Conservation (phyloP, 2,329 filamentous ascomycete species). For the Fusarium aywerte region DNA sequence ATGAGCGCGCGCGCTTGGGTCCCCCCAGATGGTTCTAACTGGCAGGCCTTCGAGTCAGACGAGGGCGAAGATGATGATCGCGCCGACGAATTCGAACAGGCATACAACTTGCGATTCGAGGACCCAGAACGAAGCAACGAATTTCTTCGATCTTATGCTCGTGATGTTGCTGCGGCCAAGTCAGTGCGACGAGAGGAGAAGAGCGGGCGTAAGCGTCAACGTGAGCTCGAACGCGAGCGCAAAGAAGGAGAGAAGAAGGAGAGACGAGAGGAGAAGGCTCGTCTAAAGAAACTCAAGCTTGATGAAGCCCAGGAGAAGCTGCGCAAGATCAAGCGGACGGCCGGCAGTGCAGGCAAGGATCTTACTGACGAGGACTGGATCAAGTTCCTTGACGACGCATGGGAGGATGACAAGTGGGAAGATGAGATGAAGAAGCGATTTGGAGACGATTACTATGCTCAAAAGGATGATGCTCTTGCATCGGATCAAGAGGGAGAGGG, state of each 20-base stretch:
- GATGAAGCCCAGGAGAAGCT: slow-evolving; percentile 92
- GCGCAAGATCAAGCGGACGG: slow-evolving; percentile 87
- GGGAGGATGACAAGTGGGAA: slow-evolving; percentile 92
- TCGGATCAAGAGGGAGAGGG: slow-evolving; percentile 71
- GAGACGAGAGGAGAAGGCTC: slow-evolving; percentile 81
- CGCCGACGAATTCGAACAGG: slow-evolving; percentile 89
- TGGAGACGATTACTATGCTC: slow-evolving; percentile 89
- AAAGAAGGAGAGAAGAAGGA: slow-evolving; percentile 83
- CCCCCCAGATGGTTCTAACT: slow-evolving; percentile 71
- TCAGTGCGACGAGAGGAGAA: slow-evolving; percentile 88
- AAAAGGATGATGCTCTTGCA: slow-evolving; percentile 73
- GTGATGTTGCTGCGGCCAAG: slow-evolving; percentile 82
- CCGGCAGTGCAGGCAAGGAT: slow-evolving; percentile 76
- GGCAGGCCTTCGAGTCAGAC: slow-evolving; percentile 90
- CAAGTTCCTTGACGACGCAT: slow-evolving; percentile 85
- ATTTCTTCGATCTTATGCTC: slow-evolving; percentile 85
- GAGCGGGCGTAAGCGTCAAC: slow-evolving; percentile 78
- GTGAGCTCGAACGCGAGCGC: slow-evolving; percentile 80
- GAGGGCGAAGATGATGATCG: slow-evolving; percentile 81
- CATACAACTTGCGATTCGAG: slow-evolving; percentile 96
- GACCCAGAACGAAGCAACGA: slow-evolving; percentile 90
- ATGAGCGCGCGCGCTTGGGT: slow-evolving; percentile 93
- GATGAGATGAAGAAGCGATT: slow-evolving; percentile 89
- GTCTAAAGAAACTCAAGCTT: slow-evolving; percentile 86
- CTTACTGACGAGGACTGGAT: slow-evolving; percentile 83